Conservation (phyloP, 306 rosid species). For the Abrus pulchellus region DNA sequence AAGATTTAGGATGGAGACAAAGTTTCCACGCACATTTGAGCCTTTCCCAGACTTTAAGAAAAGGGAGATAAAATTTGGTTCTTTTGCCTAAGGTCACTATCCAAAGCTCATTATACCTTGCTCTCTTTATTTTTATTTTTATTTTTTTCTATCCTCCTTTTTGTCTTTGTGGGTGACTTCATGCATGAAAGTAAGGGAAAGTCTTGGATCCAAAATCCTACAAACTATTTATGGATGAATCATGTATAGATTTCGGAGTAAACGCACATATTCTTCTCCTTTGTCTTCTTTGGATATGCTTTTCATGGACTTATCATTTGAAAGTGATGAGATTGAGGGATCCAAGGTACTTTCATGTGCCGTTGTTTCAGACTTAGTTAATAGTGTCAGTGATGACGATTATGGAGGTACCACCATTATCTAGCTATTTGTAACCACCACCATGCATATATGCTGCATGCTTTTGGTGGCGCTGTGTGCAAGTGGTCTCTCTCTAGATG, state of each 20-base stretch:
- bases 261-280: slow-evolving; percentile 42
- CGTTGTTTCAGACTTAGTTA: slow-evolving; percentile 53
- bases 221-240: slow-evolving; percentile 14
- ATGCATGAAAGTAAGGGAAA: slow-evolving; percentile 88
- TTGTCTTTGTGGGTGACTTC: slow-evolving; percentile 31
- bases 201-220: slow-evolving; percentile 60
- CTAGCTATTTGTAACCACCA: slow-evolving; percentile 1
- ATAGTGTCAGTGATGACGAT: slow-evolving; percentile 25
- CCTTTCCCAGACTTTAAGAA: slow-evolving; percentile 88
- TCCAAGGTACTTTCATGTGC: slow-evolving; percentile 84
- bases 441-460: slow-evolving; percentile 28
- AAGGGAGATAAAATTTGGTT: slow-evolving; percentile 54
- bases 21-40: slow-evolving; percentile 74
- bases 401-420: slow-evolving; percentile 59
- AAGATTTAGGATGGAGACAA: slow-evolving; percentile 74
- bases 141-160: neutral
- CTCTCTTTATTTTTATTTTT: slow-evolving; percentile 25
- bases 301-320: slow-evolving; percentile 72
- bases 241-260: slow-evolving; percentile 24
- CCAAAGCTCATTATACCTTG: slow-evolving; percentile 41
- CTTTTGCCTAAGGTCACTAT: slow-evolving; percentile 64
- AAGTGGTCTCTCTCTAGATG: slow-evolving; percentile 43
- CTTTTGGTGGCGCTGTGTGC: slow-evolving; percentile 26
- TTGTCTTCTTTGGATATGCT: slow-evolving; percentile 52
- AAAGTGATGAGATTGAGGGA: slow-evolving; percentile 84